phyloP scores from a whole-genome alignment of 2,329 filamentous ascomycete genomes.

The Monosporascus sp. region DNA sequence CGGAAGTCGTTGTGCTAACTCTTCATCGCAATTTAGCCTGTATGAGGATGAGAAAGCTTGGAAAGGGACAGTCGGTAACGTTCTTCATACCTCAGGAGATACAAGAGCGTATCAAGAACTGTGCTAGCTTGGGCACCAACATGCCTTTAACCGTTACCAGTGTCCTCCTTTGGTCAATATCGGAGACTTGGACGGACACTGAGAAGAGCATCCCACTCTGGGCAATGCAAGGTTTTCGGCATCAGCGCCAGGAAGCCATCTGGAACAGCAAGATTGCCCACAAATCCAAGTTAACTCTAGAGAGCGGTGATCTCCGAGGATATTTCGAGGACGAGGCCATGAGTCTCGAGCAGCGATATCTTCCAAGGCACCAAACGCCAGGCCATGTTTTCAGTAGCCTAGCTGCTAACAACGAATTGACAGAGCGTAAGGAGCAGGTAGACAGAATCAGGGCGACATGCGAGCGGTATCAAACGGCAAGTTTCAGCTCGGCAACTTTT shows the following conservation, averaged over 20 bases:
- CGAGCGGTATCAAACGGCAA: constrained; percentile 3
- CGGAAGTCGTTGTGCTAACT: background rate
- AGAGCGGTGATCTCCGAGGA: background rate
- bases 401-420: background rate
- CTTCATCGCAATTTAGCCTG: constrained; percentile 42
- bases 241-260: constrained; percentile 5
- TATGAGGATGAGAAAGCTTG: constrained; percentile 67
- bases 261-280: constrained; percentile 2
- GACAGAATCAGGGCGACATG: constrained; percentile 2
- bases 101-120: constrained; percentile 15
- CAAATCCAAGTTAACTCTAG: background rate
- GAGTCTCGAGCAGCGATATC: constrained; percentile 4
- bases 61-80: constrained; percentile 57
- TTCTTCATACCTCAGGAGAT: constrained; percentile 59
- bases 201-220: constrained; percentile 8
- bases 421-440: background rate
- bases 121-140: background rate
- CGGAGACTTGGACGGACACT: constrained; percentile 8
- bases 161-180: constrained; percentile 4
- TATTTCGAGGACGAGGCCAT: constrained; percentile 7
- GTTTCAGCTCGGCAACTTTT: constrained; percentile 3
- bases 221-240: constrained; percentile 7
- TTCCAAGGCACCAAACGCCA: background rate
- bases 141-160: background rate
- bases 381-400: background rate